Evolutionary conservation across 257 asterid genomes (phyloP), one percentile per base, ranked within the genome.

Genomic region (Ballota nigra): DNA sequence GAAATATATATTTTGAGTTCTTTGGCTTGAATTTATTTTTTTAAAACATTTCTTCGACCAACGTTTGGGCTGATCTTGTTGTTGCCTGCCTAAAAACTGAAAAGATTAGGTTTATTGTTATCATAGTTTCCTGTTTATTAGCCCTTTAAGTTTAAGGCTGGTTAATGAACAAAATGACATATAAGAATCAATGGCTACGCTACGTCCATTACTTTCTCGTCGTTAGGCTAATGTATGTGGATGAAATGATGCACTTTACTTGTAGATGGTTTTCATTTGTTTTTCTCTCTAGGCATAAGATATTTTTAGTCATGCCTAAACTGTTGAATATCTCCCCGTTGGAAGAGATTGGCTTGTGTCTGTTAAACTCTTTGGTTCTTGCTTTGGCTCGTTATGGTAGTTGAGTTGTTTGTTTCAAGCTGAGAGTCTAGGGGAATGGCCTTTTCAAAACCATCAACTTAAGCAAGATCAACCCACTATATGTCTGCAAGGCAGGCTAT

Each of bases 271-370:
- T 74, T 49, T 38, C 15, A 51, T 53, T 55, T 38, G 26, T 31
- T 64, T 66, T 60, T 38, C 68, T 8, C 13, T 75, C 1, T 49
- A 45, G 58, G 57, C 18, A 43, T 12, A 22, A 26, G 78, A 74
- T 53, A 28, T 63, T 0, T 47, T 12, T 4, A 38, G 52, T 56
- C 28, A 53, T 43, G 20, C 69, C 24, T 43, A 3, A 57, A 28
- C 10, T 29, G 67, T 63, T 53, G 29, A 59, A 28, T 4, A 60
- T 56, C 36, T 40, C 13, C 47, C 24, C 6, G 28, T 40, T 20
- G 67, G 65, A 43, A 66, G 70, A 29, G 40, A 61, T 60, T 58
- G 31, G 29, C 23, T 56, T 29, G 20, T 12, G 20, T 52, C 29
- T 75, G 51, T 38, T 69, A 19, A 16, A 51, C 3, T 20, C 57